phyloP scores from a whole-genome alignment of 768 basidiomycete species.

The Hysterangium stoloniferum region DNA sequence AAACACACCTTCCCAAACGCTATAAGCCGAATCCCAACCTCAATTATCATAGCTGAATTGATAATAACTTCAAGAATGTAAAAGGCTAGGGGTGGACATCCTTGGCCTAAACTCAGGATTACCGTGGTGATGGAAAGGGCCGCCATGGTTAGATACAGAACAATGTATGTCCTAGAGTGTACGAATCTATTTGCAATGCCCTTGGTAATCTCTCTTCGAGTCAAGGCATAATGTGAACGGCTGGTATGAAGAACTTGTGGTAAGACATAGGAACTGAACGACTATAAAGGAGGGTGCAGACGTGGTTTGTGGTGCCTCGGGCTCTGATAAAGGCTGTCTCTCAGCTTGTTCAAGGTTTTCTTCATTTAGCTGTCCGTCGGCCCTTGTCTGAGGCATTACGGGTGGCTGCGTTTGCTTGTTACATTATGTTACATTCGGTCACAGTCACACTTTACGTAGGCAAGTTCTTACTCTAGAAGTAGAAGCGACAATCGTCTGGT shows the following conservation, averaged over 20 bases:
- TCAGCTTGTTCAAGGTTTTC: not conserved
- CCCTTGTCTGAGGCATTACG: not conserved
- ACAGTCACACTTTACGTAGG: not conserved
- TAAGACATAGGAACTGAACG: constrained; percentile 1
- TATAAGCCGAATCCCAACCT: constrained; percentile 85
- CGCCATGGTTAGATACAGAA: constrained; percentile 86
- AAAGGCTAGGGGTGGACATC: constrained; percentile 82
- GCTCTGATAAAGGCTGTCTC: not conserved
- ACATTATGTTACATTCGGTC: not conserved
- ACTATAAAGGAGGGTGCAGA: not conserved
- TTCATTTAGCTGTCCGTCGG: not conserved
- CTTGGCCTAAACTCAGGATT: constrained; percentile 71
- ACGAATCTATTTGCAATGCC: constrained; percentile 89
- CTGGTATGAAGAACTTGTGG: constrained; percentile 1
- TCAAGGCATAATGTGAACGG: constrained; percentile 79
- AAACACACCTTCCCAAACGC: constrained; percentile 86
- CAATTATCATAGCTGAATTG: constrained; percentile 87
- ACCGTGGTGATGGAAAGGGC: constrained; percentile 81
- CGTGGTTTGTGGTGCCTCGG: constrained; percentile 6
- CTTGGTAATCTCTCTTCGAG: constrained; percentile 71
- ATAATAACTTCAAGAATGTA: constrained; percentile 86
- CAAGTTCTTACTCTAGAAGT: too few species aligned
- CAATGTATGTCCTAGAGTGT: constrained; percentile 79
- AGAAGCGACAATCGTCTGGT: too few species aligned
- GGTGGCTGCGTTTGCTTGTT: not conserved